Evolutionary conservation across 129 eudicot genomes (phyloP), one percentile per base, ranked within the genome.

Genomic region (Flaveria robusta): DNA sequence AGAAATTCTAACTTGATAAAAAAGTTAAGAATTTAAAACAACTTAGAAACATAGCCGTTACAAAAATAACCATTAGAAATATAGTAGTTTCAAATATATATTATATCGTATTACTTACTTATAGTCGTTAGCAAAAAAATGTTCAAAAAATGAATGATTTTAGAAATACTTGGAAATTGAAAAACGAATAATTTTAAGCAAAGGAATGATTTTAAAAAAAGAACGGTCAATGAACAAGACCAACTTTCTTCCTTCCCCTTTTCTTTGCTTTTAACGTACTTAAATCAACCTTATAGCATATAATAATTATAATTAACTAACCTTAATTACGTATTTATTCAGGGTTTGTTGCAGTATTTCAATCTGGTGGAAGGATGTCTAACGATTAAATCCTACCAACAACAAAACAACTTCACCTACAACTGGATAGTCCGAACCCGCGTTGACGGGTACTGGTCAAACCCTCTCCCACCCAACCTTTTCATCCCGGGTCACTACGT

Each of bases 321-420:
- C 52, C 11, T 8, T 9, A 24, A 43, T 68, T 62, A 42, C 59
- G 37, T 45, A 9, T 50, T 73, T 23, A 54, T 83, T 18, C 88
- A 94, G 97, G 98, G 98, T 34, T 83, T 94, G 79, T 49, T 94
- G 74, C 98, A 94, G 31, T 94, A 94, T 54, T 92, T 92, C 84
- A 78, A 81, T 26, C 77, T 89, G 46, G 97, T 92, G 29, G 97
- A 92, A 64, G 96, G 93, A 12, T 94, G 98, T 70, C 73, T 94
- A 59, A 82, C 96, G 97, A 83, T 94, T 68, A 71, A 84, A 12
- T 58, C 85, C 7, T 74, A 94, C 78, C 96, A 94, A 80, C 72
- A 77, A 22, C 70, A 68, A 71, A 76, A 88, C 83, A 88, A 85
- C 79, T 93, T 91, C 85, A 91, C 96, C 27, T 93, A 94, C 52